Base-by-base conservation (phyloP, 768 basidiomycete species). In the Tulasnella sp. region DNA sequence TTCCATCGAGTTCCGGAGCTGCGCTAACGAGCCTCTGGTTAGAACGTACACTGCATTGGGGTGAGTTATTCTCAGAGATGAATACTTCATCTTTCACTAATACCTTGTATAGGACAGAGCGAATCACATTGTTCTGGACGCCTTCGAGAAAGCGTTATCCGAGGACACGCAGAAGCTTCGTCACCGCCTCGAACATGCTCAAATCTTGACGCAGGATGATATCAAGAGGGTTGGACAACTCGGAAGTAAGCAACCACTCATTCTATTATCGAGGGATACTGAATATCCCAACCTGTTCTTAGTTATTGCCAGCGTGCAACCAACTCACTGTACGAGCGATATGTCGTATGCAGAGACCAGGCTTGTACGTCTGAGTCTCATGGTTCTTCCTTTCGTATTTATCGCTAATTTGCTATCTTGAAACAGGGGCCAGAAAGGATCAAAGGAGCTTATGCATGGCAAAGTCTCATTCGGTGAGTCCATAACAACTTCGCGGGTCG, bases 281-380 rank as follows among this genome's bases (percentile, higher is more conserved):
- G 0, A 14, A 14, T 21, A 14, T 71, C 40, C 8, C 36, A 31
- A 31, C 5, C 36, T 21, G 27, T 27, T 27, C 39, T 74, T 68
- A 96, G 94, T 98, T 31, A 93, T 97, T 82, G 89, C 93, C 6
- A 97, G 95, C 82, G 94, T 97, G 3, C 96, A 98, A 83, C 96
- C 96, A 0, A 96, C 94, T 1, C 96, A 98, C 83, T 95, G 92
- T 80, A 94, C 92, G 48, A 95, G 92, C 74, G 95, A 96, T 81
- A 98, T 98, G 96, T 89, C 90, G 86, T 98, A 97, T 82, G 96
- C 96, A 0, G 95, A 98, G 84, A 87, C 84, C 10, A 90, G 96
- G 80, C 84, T 98, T 81, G 94, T 93, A 82, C 46, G 87, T 83
- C 19, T 79, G 18, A 9, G 9, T 39, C 21, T 72, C 18, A 10